phyloP scores from a whole-genome alignment of 805 yeast species.

The Ogataea henricii region DNA sequence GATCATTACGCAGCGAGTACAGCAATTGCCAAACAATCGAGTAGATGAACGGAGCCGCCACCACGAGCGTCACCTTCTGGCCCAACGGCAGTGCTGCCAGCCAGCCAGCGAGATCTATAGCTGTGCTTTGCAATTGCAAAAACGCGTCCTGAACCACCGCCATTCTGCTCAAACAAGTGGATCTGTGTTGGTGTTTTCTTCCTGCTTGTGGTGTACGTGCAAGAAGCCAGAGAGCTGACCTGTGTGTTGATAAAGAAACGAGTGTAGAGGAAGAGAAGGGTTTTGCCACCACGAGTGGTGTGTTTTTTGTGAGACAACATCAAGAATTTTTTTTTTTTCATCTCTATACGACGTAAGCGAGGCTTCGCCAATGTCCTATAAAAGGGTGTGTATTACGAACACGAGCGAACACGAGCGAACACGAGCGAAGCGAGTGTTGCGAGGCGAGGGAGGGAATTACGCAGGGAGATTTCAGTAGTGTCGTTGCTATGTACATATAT shows the following conservation, averaged over 20 bases:
- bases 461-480: too few relatives aligned
- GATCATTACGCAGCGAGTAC: constrained; percentile 72
- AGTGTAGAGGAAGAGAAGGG: neutral
- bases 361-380: constrained; percentile 4
- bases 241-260: neutral
- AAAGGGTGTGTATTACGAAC: constrained; percentile 3
- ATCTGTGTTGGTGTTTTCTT: too few relatives aligned
- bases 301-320: constrained; percentile 3
- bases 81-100: constrained; percentile 20
- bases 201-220: neutral
- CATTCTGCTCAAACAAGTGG: constrained; percentile 21
- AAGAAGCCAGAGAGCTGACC: neutral
- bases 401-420: neutral
- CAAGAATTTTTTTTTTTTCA: constrained; percentile 1
- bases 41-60: constrained; percentile 62
- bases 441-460: neutral
- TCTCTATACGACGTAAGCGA: constrained; percentile 11
- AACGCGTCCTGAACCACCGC: constrained; percentile 28
- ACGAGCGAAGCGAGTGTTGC: neutral
- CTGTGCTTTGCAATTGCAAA: constrained; percentile 19
- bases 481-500: neutral
- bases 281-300: constrained; percentile 1
- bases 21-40: constrained; percentile 65
- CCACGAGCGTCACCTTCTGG: constrained; percentile 36
- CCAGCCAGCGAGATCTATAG: neutral